These are phyloP conservation scores for Aplosporella prunicola DNA, from an alignment of 2,329 filamentous ascomycete genomes.

Conservation along the genomic window DNA sequence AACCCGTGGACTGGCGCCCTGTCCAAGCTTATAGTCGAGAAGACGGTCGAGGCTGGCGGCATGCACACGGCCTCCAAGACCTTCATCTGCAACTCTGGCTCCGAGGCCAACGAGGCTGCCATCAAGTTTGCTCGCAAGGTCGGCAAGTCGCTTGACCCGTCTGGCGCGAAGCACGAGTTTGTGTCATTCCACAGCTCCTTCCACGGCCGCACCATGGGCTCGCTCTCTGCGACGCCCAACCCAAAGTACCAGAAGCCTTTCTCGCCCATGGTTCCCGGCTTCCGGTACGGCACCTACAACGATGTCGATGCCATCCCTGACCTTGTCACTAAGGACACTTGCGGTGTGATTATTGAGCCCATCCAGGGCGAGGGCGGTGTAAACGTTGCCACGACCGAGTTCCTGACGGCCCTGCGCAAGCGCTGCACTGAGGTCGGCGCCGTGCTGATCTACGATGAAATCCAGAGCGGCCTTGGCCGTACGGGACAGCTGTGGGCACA, in stretches of 20 bases:
- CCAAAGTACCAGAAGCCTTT: constrained; percentile 97
- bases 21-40: constrained; percentile 73
- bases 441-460: constrained; percentile 90
- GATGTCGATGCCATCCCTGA: constrained; percentile 61
- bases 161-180: constrained; percentile 67
- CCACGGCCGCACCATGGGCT: constrained; percentile 94
- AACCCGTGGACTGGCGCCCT: constrained; percentile 91
- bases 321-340: constrained; percentile 75
- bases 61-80: constrained; percentile 74
- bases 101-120: constrained; percentile 94
- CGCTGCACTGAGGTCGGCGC: constrained; percentile 81
- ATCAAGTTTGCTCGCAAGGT: constrained; percentile 95
- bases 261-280: constrained; percentile 89
- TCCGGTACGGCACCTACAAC: constrained; percentile 78
- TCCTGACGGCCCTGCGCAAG: constrained; percentile 71
- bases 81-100: constrained; percentile 94
- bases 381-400: constrained; percentile 71
- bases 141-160: constrained; percentile 64
- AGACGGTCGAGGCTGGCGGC: constrained; percentile 66
- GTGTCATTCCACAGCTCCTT: constrained; percentile 90
- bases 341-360: constrained; percentile 90
- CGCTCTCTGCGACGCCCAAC: constrained; percentile 91
- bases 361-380: constrained; percentile 97
- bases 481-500: constrained; percentile 92
- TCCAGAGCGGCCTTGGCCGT: constrained; percentile 83